Evolutionary conservation across 139 green algal species (phyloP).

Genomic region (Chlamydomonas sp.): DNA sequence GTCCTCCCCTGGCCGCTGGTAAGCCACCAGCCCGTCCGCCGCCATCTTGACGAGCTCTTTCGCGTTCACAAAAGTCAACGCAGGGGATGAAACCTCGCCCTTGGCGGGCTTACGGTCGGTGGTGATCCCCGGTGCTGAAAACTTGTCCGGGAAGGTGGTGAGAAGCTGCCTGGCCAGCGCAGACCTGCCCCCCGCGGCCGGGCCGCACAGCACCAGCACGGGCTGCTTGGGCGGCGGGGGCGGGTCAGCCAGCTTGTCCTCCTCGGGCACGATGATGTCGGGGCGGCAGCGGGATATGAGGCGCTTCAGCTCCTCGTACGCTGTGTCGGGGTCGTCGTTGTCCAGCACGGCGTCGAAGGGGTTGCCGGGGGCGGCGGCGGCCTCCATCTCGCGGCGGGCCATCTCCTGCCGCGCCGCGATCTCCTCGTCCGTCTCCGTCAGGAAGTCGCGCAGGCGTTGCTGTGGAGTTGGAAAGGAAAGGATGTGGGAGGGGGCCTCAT

Average conservation of each 20-base stretch:
- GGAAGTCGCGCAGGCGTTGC: conserved; percentile 42
- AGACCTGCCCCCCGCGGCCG: conserved; percentile 40
- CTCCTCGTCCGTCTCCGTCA: conserved; percentile 63
- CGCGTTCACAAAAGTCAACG: conserved; percentile 39
- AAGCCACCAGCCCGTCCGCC: conserved; percentile 30
- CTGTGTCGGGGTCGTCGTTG: conserved; percentile 54
- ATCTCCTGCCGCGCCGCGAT: conserved; percentile 51
- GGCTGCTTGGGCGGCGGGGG: conserved; percentile 43
- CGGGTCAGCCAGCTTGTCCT: conserved; percentile 43
- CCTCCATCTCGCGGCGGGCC: conserved; percentile 46
- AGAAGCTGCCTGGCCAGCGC: conserved; percentile 44
- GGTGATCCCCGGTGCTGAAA: conserved; percentile 47
- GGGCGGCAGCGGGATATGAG: conserved; percentile 62
- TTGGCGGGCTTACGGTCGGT: conserved; percentile 66
- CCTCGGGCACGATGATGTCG: conserved; percentile 61
- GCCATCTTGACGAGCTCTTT: conserved; percentile 57
- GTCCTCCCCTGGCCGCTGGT: conserved; percentile 14
- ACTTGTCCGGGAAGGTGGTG: conserved; percentile 50
- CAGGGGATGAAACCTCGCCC: conserved; percentile 34
- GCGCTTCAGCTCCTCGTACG: conserved; percentile 55
- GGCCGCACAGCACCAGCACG: conserved; percentile 51
- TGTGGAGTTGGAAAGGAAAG: neutral
- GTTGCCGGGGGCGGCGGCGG: conserved; percentile 11
- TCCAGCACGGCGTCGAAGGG: conserved; percentile 63
- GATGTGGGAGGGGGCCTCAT: neutral